Evolutionary conservation across 2,329 filamentous ascomycete species (phyloP).

Genomic region (Aureobasidium mangrovei): DNA sequence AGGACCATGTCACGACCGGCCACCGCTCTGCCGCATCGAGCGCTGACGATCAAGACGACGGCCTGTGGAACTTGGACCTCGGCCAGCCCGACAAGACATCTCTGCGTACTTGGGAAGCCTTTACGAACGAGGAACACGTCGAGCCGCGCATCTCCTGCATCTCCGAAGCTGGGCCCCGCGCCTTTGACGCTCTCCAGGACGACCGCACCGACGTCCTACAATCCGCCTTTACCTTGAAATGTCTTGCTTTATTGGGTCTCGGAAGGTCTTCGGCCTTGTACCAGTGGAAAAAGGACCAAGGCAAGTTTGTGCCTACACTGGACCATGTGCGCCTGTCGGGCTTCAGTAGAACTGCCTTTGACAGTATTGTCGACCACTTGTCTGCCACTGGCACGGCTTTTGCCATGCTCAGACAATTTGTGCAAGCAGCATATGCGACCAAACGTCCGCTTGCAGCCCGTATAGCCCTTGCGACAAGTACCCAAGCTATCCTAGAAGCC

Average conservation of each 20-base stretch:
- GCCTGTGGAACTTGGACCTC: constrained; percentile 34
- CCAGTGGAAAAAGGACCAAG: constrained; percentile 45
- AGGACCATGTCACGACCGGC: neutral
- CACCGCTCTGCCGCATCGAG: neutral
- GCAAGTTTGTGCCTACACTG: constrained; percentile 43
- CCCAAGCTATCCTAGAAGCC: constrained; percentile 32
- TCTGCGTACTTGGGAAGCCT: constrained; percentile 63
- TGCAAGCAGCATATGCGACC: constrained; percentile 29
- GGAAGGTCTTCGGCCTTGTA: constrained; percentile 68
- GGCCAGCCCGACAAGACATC: constrained; percentile 24
- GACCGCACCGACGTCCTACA: constrained; percentile 36
- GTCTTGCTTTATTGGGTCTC: constrained; percentile 57
- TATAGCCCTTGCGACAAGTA: constrained; percentile 34
- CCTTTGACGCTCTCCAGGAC: constrained; percentile 51
- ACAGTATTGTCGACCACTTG: constrained; percentile 42
- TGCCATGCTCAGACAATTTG: constrained; percentile 27
- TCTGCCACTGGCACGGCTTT: constrained; percentile 25
- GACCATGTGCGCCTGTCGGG: constrained; percentile 42
- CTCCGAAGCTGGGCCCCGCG: constrained; percentile 57
- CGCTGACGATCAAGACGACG: constrained; percentile 20
- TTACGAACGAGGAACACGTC: constrained; percentile 39
- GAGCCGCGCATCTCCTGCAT: constrained; percentile 42
- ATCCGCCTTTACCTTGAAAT: constrained; percentile 33
- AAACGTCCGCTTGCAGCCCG: constrained; percentile 29
- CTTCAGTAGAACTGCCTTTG: constrained; percentile 37